Base-by-base conservation (phyloP, 306 rosid species). In the Cucumis hystrix region DNA sequence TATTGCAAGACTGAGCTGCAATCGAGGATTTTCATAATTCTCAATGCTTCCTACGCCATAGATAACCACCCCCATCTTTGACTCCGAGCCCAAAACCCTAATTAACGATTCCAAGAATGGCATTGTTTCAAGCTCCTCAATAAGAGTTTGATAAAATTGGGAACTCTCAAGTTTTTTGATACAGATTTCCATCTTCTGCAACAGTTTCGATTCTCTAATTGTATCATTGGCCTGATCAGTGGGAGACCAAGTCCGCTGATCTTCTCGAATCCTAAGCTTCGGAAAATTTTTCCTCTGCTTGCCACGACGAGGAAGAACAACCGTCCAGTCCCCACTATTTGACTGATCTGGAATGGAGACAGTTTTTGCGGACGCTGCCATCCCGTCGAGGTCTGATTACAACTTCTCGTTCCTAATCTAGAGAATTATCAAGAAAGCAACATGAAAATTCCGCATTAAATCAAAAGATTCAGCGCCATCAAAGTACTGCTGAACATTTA, bases 1-100 rank as follows among this genome's bases (percentile, higher is more conserved):
- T 47, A 86, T 80, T 41, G 94, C 94, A 62, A 89, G 82, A 80
- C 94, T 81, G 37, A 89, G 94, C 83, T 87, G 94, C 83, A 89
- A 74, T 6, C 90, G 82, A 59, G 94, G 97, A 23, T 87, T 81
- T 55, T 88, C 93, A 17, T 90, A 91, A 47, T 82, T 77, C 75
- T 91, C 94, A 30, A 94, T 85, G 78, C 98, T 94, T 80, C 98
- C 97, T 49, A 91, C 87, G 28, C 96, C 98, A 57, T 91, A 94
- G 13, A 91, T 82, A 25, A 94, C 91, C 97, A 94, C 85, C 74
- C 79, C 85, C 92, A 94, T 85, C 58, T 80, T 84, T 23, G 23
- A 70, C 64, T 88, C 89, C 0, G 84, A 81, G 17, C 85, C 87
- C 66, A 94, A 83, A 71, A 85, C 87, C 85, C 30, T 83, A 28